Evolutionary conservation across 2,329 filamentous ascomycete species (phyloP).

Genomic region (Pyrenophora teres): DNA sequence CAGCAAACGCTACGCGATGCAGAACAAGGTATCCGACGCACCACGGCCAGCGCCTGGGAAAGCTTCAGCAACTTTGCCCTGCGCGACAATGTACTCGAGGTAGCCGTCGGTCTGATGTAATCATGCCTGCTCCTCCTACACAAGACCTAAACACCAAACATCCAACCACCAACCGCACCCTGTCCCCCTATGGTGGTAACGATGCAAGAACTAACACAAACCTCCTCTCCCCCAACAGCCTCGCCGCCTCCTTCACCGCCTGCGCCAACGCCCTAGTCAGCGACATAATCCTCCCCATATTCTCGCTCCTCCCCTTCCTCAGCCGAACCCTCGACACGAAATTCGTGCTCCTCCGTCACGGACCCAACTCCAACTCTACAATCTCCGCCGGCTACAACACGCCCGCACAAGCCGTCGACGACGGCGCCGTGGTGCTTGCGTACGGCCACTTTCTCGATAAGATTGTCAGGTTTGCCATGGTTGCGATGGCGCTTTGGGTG

Average conservation of each 20-base stretch:
- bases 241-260: constrained; percentile 72
- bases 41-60: constrained; percentile 59
- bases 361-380: constrained; percentile 53
- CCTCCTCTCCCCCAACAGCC: constrained; percentile 49
- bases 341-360: constrained; percentile 67
- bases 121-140: background rate
- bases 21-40: constrained; percentile 50
- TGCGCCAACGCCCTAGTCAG: constrained; percentile 74
- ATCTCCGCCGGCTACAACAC: constrained; percentile 68
- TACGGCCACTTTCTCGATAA: constrained; percentile 73
- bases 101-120: constrained; percentile 75
- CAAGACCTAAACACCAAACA: background rate
- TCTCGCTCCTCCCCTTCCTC: constrained; percentile 71
- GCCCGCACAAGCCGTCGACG: constrained; percentile 67
- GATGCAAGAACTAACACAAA: background rate
- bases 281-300: constrained; percentile 70
- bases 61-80: constrained; percentile 75
- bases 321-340: constrained; percentile 75
- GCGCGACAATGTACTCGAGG: constrained; percentile 75
- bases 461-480: constrained; percentile 66
- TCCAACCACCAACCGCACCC: too few relatives aligned
- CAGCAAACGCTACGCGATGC: constrained; percentile 54
- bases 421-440: constrained; percentile 73
- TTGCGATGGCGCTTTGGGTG: constrained; percentile 68
- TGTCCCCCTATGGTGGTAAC: too few relatives aligned